A percentile compares a stretch with the other conserved stretches of the same genome.
These are phyloP conservation scores for Phytophthora pisi DNA, from an alignment of 352 stramenopile genomes.

Conservation along the genomic window DNA sequence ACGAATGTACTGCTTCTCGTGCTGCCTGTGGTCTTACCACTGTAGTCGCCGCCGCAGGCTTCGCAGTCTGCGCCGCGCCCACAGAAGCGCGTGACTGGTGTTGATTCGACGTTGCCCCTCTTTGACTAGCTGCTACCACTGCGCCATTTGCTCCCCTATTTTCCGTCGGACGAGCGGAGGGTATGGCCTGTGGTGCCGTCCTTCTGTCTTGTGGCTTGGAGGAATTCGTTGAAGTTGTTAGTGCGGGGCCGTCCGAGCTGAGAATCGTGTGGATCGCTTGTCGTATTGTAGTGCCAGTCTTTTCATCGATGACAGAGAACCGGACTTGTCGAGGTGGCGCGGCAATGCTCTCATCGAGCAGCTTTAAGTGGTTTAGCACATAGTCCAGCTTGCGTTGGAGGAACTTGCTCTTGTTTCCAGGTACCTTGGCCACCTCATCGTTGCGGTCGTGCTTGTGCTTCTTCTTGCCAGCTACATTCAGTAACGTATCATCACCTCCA, in stretches of 20 bases:
- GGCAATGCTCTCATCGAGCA: conserved; percentile 30
- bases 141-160: not conserved
- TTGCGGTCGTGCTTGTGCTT: conserved; percentile 25
- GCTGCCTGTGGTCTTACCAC: not conserved
- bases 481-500: conserved; percentile 3
- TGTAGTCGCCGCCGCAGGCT: not conserved
- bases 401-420: conserved; percentile 35
- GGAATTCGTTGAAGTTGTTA: conserved; percentile 10
- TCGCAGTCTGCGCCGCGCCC: not conserved
- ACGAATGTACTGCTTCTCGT: not conserved
- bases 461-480: conserved; percentile 33
- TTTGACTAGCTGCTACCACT: not conserved
- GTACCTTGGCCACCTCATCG: conserved; percentile 9
- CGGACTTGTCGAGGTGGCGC: conserved; percentile 38
- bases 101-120: not conserved
- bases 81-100: not conserved
- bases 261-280: conserved; percentile 33
- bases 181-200: not conserved
- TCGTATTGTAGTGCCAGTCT: conserved; percentile 28
- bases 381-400: conserved; percentile 46
- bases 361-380: conserved; percentile 42
- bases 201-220: not conserved
- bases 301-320: conserved; percentile 41
- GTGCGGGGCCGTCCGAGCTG: not conserved
- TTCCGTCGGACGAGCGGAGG: not conserved